Evolutionary conservation across 305 asterid genomes (phyloP).

Genomic region (Ilex paraguariensis): DNA sequence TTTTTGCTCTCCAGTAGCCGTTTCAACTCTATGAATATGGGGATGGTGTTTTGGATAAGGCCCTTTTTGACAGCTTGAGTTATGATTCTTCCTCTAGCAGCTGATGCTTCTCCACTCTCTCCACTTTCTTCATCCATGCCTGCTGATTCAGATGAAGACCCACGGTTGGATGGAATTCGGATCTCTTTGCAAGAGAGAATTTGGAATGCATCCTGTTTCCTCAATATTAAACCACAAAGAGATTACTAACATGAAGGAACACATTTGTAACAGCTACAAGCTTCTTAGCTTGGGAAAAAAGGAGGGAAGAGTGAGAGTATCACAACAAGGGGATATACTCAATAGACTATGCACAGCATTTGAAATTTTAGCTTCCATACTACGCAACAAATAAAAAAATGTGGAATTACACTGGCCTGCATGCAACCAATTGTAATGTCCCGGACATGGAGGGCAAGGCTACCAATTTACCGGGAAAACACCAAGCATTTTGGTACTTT

Average conservation of each 20-base stretch:
- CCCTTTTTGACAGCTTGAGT: slow-evolving; percentile 88
- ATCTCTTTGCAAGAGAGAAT: slow-evolving; percentile 88
- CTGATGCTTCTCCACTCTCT: slow-evolving; percentile 37
- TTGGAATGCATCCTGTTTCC: slow-evolving; percentile 72
- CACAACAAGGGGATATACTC: no score
- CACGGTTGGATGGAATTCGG: slow-evolving; percentile 59
- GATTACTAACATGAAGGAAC: background rate
- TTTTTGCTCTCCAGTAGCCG: slow-evolving; percentile 78
- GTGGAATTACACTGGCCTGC: no score
- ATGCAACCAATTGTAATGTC: no score
- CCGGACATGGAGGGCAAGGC: no score
- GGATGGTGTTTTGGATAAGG: slow-evolving; percentile 81
- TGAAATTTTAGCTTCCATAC: no score
- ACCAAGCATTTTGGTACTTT: no score
- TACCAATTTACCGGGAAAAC: no score
- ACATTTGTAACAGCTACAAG: background rate
- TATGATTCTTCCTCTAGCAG: slow-evolving; percentile 62
- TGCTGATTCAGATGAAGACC: slow-evolving; percentile 48
- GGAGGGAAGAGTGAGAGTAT: no score
- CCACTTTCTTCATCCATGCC: slow-evolving; percentile 73
- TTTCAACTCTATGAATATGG: slow-evolving; percentile 87
- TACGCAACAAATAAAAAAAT: no score
- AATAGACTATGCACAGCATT: no score
- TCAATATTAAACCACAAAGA: background rate
- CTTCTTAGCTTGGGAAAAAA: no score